Evolutionary conservation across 2,329 filamentous ascomycete species (phyloP), one percentile per base, ranked within the genome.

Genomic region (Arthrobotrys megalospora): DNA sequence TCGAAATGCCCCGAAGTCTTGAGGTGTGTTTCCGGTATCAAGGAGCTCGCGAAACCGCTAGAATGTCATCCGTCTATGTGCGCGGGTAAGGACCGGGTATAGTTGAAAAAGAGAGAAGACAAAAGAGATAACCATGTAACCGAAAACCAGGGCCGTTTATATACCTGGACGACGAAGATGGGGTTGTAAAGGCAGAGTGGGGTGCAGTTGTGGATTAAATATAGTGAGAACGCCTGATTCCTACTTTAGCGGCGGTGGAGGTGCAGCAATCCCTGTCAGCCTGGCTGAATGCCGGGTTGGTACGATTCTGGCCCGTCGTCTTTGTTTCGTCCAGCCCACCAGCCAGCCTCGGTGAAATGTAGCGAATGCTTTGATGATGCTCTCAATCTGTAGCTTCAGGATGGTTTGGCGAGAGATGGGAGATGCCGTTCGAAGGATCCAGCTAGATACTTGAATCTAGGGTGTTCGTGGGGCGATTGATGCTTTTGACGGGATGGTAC

Each of bases 261-360:
- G 24, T 36, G 45, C 47, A 36, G 43, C 34, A 55, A 72, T 67
- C 75, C 75, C 62, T 78, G 75, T 78, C 75, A 72, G 75, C 75
- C 75, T 78, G 68, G 75, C 75, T 78, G 75, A 78, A 32, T 41
- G 75, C 75, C 75, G 43, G 58, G 72, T 70, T 76, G 41, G 48
- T 69, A 48, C 48, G 68, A 36, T 55, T 72, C 60, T 65, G 69
- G 69, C 24, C 32, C 28, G 48, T 66, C 24, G 52, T 53, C 34
- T 45, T 47, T 19, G 16, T 32, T 5, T 64, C 41, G 62, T 68
- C 45, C 62, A 78, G 67, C 67, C 75, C 45, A 48, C 43, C 50
- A 67, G 60, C 73, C 73, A 71, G 73, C 73, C 73, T 77, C 43
- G 62, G 32, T 62, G 53, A 7, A 19, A 6, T 16, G 50, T 34